Evolutionary conservation across 345 rosid genomes (phyloP).

Genomic region (Eucalyptus marginata): DNA sequence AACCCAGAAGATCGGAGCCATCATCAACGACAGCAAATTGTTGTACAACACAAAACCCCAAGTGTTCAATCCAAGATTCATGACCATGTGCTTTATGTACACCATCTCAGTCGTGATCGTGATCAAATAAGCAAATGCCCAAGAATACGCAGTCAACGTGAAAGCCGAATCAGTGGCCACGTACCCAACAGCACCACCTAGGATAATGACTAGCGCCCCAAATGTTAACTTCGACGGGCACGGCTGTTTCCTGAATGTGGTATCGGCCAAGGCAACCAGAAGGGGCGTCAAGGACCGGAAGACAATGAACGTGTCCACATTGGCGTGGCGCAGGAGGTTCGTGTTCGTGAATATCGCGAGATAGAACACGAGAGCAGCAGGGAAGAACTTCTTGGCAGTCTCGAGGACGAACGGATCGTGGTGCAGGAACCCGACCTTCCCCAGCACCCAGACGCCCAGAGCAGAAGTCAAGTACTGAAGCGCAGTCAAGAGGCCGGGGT

Average conservation of each 20-base stretch:
- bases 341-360: conserved; percentile 96
- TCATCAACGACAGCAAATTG: conserved; percentile 77
- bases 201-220: conserved; percentile 44
- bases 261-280: conserved; percentile 88
- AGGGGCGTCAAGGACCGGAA: conserved; percentile 92
- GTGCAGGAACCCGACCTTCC: conserved; percentile 66
- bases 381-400: conserved; percentile 90
- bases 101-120: conserved; percentile 97
- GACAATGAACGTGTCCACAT: conserved; percentile 92
- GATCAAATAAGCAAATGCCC: conserved; percentile 89
- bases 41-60: conserved; percentile 96
- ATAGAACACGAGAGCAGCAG: conserved; percentile 88
- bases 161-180: conserved; percentile 88
- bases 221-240: conserved; percentile 78
- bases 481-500: conserved; percentile 86
- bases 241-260: conserved; percentile 68
- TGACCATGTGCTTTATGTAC: conserved; percentile 93
- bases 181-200: conserved; percentile 90
- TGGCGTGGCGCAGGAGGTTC: conserved; percentile 91
- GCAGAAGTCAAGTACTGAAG: conserved; percentile 78
- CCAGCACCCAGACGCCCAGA: conserved; percentile 75
- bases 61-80: conserved; percentile 84
- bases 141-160: conserved; percentile 75
- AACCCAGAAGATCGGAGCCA: conserved; percentile 89
- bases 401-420: conserved; percentile 72